Conservation (phyloP, 768 basidiomycete genomes). For the Fomitopsis serialis region DNA sequence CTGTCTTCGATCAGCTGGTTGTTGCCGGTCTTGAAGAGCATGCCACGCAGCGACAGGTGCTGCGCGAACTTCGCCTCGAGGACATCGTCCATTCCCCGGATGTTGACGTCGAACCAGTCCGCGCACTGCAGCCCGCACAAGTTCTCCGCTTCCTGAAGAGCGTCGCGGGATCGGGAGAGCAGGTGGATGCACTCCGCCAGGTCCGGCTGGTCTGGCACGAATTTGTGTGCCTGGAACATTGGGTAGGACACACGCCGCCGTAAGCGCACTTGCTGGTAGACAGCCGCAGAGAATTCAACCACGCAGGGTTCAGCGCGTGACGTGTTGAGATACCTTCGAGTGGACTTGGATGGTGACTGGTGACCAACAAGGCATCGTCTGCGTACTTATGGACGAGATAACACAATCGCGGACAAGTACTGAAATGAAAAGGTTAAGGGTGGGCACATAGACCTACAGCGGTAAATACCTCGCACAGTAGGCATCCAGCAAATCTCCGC, state of each 20-base stretch:
- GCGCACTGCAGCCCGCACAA: not conserved
- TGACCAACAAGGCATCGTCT: too few species aligned
- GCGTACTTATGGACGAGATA: too few species aligned
- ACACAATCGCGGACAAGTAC: too few species aligned
- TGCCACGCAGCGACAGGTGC: slow-evolving; percentile 49
- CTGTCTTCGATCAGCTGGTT: slow-evolving; percentile 26
- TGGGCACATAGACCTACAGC: too few species aligned
- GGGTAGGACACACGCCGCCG: not conserved
- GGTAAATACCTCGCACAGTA: too few species aligned
- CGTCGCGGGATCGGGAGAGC: slow-evolving; percentile 1
- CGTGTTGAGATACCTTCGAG: too few species aligned
- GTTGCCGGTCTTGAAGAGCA: slow-evolving; percentile 50
- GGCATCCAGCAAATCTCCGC: too few species aligned
- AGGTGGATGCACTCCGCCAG: slow-evolving; percentile 10
- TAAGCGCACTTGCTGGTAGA: too few species aligned
- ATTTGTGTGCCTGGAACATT: slow-evolving; percentile 11
- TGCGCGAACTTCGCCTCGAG: slow-evolving; percentile 66
- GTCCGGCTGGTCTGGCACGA: slow-evolving; percentile 1
- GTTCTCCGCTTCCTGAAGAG: slow-evolving; percentile 6
- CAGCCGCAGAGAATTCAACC: too few species aligned
- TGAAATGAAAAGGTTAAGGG: too few species aligned
- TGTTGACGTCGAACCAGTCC: slow-evolving; percentile 11
- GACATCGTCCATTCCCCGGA: slow-evolving; percentile 47
- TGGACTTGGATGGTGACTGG: too few species aligned
- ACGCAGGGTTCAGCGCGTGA: too few species aligned